A percentile compares a stretch with the other conserved stretches of the same genome.
These are phyloP conservation scores for Periconia sp. DNA, from an alignment of 2,329 filamentous ascomycete genomes.

Conservation along the genomic window DNA sequence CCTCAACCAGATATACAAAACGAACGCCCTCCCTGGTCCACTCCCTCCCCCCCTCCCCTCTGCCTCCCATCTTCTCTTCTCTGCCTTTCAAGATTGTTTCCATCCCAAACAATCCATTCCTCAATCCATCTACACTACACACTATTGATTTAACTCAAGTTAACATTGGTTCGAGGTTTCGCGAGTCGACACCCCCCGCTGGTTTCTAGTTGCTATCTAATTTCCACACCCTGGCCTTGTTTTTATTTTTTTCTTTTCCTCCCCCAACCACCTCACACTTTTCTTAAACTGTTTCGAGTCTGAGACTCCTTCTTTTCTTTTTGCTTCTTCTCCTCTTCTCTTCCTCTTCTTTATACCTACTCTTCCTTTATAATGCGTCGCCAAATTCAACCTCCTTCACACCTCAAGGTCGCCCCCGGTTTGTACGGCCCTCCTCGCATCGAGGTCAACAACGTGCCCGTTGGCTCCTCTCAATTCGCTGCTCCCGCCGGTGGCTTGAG, in stretches of 20 bases:
- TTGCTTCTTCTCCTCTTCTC: neutral
- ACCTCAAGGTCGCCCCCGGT: slow-evolving; percentile 36
- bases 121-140: too few species aligned
- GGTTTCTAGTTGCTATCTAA: neutral
- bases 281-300: neutral
- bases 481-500: slow-evolving; percentile 3
- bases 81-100: too few species aligned
- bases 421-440: slow-evolving; percentile 2
- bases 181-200: neutral
- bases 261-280: neutral
- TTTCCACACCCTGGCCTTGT: neutral
- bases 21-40: too few species aligned
- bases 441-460: slow-evolving; percentile 1
- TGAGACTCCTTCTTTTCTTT: neutral
- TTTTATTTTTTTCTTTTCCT: neutral
- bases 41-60: too few species aligned
- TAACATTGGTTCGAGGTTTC: neutral
- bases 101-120: too few species aligned
- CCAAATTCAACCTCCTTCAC: slow-evolving; percentile 33
- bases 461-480: slow-evolving; percentile 38
- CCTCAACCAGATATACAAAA: too few species aligned
- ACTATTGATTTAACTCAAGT: too few species aligned
- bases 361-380: slow-evolving; percentile 27
- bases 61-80: too few species aligned
- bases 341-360: neutral